A percentile compares a stretch with the other conserved stretches of the same genome.
Conservation (phyloP, 148 eudicot genomes). For the Fallopia convolvulus region DNA sequence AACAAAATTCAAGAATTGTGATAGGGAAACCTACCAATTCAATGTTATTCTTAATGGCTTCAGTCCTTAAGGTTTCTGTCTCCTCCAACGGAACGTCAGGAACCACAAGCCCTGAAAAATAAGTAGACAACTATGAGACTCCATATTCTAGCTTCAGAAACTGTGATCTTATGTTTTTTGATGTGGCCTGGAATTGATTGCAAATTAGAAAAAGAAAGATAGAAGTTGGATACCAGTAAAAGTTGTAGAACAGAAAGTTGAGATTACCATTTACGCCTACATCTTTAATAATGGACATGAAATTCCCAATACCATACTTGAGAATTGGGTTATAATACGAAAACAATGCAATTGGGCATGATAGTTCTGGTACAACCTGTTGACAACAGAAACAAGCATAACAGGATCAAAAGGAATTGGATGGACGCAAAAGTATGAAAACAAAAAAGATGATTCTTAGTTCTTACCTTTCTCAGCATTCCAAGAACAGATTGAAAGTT, state of each 20-base stretch:
- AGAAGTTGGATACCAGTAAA: too few relatives aligned
- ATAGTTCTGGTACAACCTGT: slow-evolving; percentile 80
- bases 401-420: background rate
- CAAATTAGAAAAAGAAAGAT: too few relatives aligned
- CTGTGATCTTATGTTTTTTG: background rate
- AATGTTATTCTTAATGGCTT: slow-evolving; percentile 62
- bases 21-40: slow-evolving; percentile 56
- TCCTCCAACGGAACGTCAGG: slow-evolving; percentile 97
- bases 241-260: background rate
- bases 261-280: slow-evolving; percentile 81
- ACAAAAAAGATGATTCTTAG: slow-evolving; percentile 15
- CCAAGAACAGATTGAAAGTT: slow-evolving; percentile 59
- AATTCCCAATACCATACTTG: slow-evolving; percentile 72
- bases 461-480: slow-evolving; percentile 64
- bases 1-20: background rate
- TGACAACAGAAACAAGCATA: background rate
- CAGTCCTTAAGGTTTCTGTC: slow-evolving; percentile 64
- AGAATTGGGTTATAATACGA: slow-evolving; percentile 90
- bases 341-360: slow-evolving; percentile 83
- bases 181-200: too few relatives aligned
- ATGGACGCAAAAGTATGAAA: background rate
- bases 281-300: slow-evolving; percentile 75
- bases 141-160: background rate
- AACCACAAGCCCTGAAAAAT: slow-evolving; percentile 72
- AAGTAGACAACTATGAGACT: background rate